Conservation (phyloP, 768 basidiomycete genomes). For the Trametes punicea region DNA sequence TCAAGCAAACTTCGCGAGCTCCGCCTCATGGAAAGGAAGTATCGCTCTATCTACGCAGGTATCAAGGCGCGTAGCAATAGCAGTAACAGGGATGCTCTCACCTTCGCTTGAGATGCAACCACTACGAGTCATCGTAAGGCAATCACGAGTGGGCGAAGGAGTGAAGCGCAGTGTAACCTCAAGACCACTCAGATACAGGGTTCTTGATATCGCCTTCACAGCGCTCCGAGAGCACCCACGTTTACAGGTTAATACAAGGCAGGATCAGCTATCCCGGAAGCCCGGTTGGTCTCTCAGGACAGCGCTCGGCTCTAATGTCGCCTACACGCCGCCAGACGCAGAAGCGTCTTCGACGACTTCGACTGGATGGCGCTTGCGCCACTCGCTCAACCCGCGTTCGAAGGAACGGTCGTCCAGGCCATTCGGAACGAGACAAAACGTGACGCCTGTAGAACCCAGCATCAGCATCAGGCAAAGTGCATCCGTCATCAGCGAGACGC, state of each 20-base stretch:
- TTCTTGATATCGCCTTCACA: not conserved
- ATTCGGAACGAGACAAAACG: conserved; percentile 66
- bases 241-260: too few relatives aligned
- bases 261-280: too few relatives aligned
- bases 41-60: not conserved
- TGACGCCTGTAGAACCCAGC: conserved; percentile 55
- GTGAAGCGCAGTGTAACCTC: too few relatives aligned
- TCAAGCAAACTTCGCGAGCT: too few relatives aligned
- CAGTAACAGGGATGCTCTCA: not conserved
- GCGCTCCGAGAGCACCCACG: not conserved
- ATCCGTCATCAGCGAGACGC: not conserved
- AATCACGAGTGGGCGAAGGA: too few relatives aligned
- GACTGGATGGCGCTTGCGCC: conserved; percentile 51
- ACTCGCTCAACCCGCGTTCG: conserved; percentile 65
- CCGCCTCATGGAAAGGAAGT: too few relatives aligned
- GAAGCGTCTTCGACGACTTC: conserved; percentile 24
- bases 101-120: not conserved
- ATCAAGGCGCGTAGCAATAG: not conserved
- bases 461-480: not conserved
- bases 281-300: too few relatives aligned
- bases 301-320: not conserved
- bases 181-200: not conserved
- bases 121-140: not conserved
- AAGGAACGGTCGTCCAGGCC: conserved; percentile 64
- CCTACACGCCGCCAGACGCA: not conserved